Conservation (phyloP, 495 filamentous ascomycete species). For the Bryoglossum gracile region DNA sequence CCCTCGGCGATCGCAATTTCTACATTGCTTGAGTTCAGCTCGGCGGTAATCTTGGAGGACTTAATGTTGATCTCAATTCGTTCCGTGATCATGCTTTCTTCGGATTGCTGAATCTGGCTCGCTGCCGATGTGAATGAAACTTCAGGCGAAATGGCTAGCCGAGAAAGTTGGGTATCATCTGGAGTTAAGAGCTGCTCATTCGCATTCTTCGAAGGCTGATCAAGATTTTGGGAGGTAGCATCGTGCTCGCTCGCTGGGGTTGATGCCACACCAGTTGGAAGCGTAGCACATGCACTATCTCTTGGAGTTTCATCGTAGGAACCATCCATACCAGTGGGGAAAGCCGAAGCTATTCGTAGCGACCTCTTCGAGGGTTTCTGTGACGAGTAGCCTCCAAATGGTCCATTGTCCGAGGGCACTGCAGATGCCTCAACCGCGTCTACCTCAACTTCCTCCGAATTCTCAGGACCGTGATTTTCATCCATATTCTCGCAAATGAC, state of each 20-base stretch:
- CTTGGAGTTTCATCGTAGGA: conserved; percentile 15
- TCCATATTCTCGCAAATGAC: background rate
- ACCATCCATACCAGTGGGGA: conserved; percentile 20
- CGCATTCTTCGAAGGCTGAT: conserved; percentile 14
- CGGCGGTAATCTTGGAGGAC: too few species aligned
- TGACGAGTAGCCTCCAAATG: background rate
- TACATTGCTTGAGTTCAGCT: too few species aligned
- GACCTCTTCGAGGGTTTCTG: too few species aligned
- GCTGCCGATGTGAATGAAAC: conserved; percentile 10
- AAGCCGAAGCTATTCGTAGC: too few species aligned
- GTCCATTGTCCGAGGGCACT: background rate
- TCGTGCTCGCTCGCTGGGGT: too few species aligned
- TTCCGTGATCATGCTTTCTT: too few species aligned
- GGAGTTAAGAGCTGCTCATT: conserved; percentile 16
- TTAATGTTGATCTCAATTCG: too few species aligned
- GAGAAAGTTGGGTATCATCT: conserved; percentile 7
- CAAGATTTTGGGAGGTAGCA: background rate
- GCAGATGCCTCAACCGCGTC: background rate
- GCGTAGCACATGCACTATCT: background rate
- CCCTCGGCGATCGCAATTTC: too few species aligned
- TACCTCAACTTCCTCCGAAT: too few species aligned
- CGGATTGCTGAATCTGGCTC: too few species aligned
- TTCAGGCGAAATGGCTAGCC: conserved; percentile 4
- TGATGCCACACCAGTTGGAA: background rate
- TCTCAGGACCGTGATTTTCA: background rate